phyloP scores from a whole-genome alignment of 768 basidiomycete genomes.

The Botryobasidium botryosum region DNA sequence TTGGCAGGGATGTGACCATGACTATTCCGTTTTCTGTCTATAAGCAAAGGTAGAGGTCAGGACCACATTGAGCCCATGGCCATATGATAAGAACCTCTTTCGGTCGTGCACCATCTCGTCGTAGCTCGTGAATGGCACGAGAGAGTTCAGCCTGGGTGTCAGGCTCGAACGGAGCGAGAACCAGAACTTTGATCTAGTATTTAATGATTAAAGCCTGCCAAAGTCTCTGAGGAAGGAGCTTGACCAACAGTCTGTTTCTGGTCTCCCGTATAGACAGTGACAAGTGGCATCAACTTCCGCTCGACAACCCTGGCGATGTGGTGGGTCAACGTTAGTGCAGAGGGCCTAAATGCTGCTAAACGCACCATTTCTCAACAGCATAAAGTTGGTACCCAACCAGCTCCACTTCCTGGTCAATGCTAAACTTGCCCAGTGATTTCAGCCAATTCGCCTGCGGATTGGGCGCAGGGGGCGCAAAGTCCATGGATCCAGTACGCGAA shows the following conservation, averaged over 20 bases:
- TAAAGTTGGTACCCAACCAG: conserved; percentile 62
- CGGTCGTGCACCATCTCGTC: conserved; percentile 57
- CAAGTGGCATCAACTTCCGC: conserved; percentile 38
- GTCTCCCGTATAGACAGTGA: conserved; percentile 67
- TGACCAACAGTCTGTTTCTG: conserved; percentile 38
- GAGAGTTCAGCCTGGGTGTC: conserved; percentile 43
- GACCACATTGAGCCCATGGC: not conserved
- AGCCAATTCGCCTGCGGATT: conserved; percentile 22
- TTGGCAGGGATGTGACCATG: conserved; percentile 70
- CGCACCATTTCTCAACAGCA: conserved; percentile 69
- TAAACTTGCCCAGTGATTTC: conserved; percentile 29
- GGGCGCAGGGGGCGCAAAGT: not conserved
- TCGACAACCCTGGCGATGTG: conserved; percentile 40
- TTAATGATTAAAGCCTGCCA: not conserved
- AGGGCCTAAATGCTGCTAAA: not conserved
- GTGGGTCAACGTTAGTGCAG: not conserved
- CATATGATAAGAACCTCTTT: conserved; percentile 30
- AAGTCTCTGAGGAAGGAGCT: not conserved
- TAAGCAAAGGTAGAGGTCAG: not conserved
- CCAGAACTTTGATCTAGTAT: conserved; percentile 40
- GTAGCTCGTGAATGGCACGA: conserved; percentile 39
- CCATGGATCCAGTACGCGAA: conserved; percentile 4
- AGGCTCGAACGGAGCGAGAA: conserved; percentile 30
- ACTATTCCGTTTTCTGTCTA: conserved; percentile 51
- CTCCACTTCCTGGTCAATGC: conserved; percentile 34